phyloP scores from a whole-genome alignment of 73 alveolate species.

The Tetrahymena borealis region DNA sequence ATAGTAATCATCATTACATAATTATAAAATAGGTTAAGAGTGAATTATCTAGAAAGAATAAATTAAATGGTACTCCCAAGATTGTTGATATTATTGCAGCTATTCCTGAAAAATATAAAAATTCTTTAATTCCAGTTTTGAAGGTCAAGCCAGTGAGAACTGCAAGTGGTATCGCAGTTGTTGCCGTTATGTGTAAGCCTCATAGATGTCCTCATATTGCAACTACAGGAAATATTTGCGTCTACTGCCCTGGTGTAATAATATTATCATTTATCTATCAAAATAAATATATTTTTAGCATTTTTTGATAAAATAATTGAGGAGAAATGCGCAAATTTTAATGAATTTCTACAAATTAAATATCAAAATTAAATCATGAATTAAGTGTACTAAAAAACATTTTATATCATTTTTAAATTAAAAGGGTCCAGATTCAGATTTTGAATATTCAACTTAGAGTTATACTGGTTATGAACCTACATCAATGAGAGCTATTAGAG shows the following conservation, averaged over 20 bases:
- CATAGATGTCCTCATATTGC: conserved; percentile 99
- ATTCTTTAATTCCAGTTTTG: conserved; percentile 81
- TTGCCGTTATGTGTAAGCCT: conserved; percentile 98
- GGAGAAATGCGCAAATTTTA: no score
- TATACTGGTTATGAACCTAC: conserved; percentile 99
- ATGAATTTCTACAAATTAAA: no score
- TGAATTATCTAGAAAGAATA: conserved; percentile 78
- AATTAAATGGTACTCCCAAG: conserved; percentile 87
- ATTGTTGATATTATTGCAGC: conserved; percentile 91
- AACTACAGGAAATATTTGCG: conserved; percentile 95
- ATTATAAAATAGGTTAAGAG: conserved; percentile 65
- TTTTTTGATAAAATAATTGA: no score
- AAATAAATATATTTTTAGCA: no score
- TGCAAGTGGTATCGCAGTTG: conserved; percentile 98
- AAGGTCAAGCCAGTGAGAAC: conserved; percentile 97
- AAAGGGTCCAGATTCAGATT: conserved; percentile 97
- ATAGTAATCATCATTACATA: conserved; percentile 74
- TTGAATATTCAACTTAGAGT: conserved; percentile 92
- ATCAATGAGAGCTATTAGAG: conserved; percentile 98
- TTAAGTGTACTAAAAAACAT: no score
- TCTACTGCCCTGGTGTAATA: conserved; percentile 94
- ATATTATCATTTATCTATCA: no score
- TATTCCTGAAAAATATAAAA: conserved; percentile 89
- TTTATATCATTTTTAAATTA: neutral
- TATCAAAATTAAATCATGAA: no score